Conservation (phyloP, 441 rosid genomes). For the Gossypium aridum region DNA sequence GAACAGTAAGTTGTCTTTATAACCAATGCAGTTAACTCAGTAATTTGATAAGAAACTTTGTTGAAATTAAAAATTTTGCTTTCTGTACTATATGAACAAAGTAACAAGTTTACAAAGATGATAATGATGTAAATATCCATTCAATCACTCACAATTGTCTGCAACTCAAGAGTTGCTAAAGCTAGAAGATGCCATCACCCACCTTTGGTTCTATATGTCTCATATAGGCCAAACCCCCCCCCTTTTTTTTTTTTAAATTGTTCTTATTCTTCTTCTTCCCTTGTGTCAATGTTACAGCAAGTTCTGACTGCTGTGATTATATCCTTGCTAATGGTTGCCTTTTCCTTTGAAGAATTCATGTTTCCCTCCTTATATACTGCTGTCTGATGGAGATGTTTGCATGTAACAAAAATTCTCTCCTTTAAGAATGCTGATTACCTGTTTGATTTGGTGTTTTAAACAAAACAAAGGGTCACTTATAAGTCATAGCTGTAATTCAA, state of each 20-base stretch:
- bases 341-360: not conserved
- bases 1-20: not conserved
- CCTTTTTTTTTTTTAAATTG: no score
- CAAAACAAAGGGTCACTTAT: not conserved
- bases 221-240: no score
- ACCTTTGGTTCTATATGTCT: not conserved
- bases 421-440: constrained; percentile 36
- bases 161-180: not conserved
- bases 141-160: not conserved
- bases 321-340: not conserved
- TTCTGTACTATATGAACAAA: not conserved
- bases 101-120: not conserved
- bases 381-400: constrained; percentile 25
- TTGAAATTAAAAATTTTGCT: not conserved
- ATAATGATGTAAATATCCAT: not conserved
- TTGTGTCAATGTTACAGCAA: not conserved
- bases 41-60: not conserved
- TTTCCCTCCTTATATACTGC: constrained; percentile 4
- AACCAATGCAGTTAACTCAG: not conserved
- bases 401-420: constrained; percentile 27
- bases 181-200: not conserved
- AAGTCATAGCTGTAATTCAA: not conserved
- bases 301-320: no score
- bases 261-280: not conserved
- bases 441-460: not conserved